phyloP scores from a whole-genome alignment of 176 grass and related monocot species.

The Rhynchospora pubera region DNA sequence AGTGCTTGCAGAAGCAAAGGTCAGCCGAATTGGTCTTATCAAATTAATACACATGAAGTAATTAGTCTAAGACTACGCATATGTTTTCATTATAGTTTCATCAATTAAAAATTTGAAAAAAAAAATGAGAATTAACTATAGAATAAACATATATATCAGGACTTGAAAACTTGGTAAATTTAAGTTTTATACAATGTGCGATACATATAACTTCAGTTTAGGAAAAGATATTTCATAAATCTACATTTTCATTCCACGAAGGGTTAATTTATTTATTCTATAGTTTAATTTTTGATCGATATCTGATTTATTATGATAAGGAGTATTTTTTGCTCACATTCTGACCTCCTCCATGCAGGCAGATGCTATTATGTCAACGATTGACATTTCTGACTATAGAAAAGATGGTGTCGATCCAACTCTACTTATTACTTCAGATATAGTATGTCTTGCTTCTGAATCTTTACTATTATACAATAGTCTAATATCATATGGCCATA shows the following conservation, averaged over 20 bases:
- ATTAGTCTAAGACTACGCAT: background rate
- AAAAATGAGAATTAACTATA: background rate
- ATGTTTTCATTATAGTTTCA: background rate
- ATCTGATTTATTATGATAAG: background rate
- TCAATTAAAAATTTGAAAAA: background rate
- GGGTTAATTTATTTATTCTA: background rate
- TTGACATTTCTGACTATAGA: slow-evolving; percentile 53
- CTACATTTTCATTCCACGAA: background rate
- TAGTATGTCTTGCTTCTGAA: slow-evolving; percentile 49
- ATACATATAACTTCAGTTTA: background rate
- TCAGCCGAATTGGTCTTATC: slow-evolving; percentile 12
- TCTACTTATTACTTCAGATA: slow-evolving; percentile 89
- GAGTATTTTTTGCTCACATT: background rate
- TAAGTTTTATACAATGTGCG: background rate
- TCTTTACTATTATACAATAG: background rate
- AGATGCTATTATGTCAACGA: slow-evolving; percentile 81
- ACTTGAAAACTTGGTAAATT: background rate
- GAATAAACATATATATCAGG: background rate
- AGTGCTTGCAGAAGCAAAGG: slow-evolving; percentile 92
- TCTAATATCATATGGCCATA: background rate
- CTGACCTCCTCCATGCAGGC: slow-evolving; percentile 40
- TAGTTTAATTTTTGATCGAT: background rate
- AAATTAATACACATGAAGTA: background rate
- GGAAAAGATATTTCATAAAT: background rate
- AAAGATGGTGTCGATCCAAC: slow-evolving; percentile 49